These are phyloP conservation scores for Cerrena zonata DNA, from an alignment of 1,284 basidiomycete genomes.

Conservation along the genomic window DNA sequence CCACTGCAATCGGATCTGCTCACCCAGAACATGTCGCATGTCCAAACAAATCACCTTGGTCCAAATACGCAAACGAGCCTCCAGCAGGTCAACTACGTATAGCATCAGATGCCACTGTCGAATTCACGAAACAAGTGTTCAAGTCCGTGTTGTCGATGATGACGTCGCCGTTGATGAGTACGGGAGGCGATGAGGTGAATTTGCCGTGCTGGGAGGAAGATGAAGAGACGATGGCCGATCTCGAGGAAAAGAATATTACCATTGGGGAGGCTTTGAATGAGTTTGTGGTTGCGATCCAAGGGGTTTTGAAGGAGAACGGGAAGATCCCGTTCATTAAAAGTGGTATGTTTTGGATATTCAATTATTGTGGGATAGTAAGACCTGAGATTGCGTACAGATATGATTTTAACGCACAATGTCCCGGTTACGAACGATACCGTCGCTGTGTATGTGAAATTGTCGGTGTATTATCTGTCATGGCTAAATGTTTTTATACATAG, in stretches of 20 bases:
- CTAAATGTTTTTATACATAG: slow-evolving; percentile 5
- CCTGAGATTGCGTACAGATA: slow-evolving; percentile 38
- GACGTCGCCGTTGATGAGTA: slow-evolving; percentile 57
- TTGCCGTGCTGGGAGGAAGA: slow-evolving; percentile 62
- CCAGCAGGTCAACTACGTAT: slow-evolving; percentile 76
- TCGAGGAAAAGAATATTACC: slow-evolving; percentile 42
- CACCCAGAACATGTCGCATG: slow-evolving; percentile 74
- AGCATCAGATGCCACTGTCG: slow-evolving; percentile 39
- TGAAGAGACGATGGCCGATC: slow-evolving; percentile 45
- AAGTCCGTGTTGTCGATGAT: slow-evolving; percentile 35
- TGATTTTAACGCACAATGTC: slow-evolving; percentile 60
- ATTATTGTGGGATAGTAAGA: neutral
- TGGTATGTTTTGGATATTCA: slow-evolving; percentile 24
- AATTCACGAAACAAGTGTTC: slow-evolving; percentile 42
- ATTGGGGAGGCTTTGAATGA: slow-evolving; percentile 55
- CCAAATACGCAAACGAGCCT: slow-evolving; percentile 61
- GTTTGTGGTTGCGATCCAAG: slow-evolving; percentile 54
- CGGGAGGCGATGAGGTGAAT: slow-evolving; percentile 81
- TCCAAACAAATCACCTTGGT: slow-evolving; percentile 54
- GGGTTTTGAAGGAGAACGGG: slow-evolving; percentile 32
- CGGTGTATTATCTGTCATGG: neutral
- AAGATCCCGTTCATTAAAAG: slow-evolving; percentile 66
- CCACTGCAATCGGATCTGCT: slow-evolving; percentile 54
- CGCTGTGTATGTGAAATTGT: slow-evolving; percentile 45
- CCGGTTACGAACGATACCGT: slow-evolving; percentile 62